Conservation (phyloP, 345 rosid species). For the Rhodomyrtus tomentosa region DNA sequence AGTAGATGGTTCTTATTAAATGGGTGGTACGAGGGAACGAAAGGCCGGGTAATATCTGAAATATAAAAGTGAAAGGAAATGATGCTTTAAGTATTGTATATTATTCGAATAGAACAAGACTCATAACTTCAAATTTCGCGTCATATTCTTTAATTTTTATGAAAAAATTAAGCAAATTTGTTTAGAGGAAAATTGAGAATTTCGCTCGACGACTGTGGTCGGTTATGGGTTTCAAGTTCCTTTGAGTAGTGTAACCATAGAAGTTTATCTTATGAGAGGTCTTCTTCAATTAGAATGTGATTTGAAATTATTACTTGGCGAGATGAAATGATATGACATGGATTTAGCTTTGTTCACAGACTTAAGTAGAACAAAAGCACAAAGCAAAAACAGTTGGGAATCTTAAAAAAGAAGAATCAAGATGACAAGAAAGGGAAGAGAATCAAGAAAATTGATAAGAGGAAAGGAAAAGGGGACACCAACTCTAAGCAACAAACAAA, state of each 20-base stretch:
- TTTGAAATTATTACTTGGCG: background rate
- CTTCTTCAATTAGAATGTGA: background rate
- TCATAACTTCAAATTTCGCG: background rate
- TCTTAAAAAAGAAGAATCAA: background rate
- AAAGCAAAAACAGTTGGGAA: background rate
- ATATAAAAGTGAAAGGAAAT: background rate
- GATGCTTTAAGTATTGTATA: background rate
- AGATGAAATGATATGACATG: background rate
- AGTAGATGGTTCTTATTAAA: background rate
- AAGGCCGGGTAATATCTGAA: background rate
- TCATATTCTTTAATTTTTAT: background rate
- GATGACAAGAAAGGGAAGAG: background rate
- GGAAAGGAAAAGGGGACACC: background rate
- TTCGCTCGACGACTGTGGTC: background rate
- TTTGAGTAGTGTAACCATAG: background rate
- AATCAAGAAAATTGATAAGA: background rate
- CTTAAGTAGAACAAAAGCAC: background rate
- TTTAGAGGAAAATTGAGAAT: background rate
- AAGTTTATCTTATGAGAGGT: background rate
- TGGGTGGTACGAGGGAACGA: background rate
- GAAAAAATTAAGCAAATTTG: background rate
- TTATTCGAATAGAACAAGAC: background rate
- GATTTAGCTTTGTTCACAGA: background rate
- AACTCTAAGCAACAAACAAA: background rate
- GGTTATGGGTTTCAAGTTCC: background rate